phyloP scores from a whole-genome alignment of 495 filamentous ascomycete genomes.

The Neurospora sp. region DNA sequence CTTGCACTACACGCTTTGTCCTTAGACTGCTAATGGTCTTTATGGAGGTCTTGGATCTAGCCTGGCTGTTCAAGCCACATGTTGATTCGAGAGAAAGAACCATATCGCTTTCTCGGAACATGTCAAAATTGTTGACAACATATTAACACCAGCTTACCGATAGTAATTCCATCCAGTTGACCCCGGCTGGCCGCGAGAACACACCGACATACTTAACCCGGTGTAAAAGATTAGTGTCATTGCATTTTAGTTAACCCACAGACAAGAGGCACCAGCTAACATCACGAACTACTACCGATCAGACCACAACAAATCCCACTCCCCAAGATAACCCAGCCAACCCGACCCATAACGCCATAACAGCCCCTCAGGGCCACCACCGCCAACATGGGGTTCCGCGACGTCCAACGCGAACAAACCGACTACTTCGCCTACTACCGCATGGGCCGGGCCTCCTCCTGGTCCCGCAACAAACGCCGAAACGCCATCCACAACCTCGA shows the following conservation, averaged over 20 bases:
- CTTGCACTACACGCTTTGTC: not conserved
- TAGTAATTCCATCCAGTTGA: not conserved
- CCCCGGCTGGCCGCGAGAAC: not conserved
- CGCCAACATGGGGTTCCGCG: not conserved
- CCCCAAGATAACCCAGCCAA: not conserved
- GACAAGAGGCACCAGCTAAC: not conserved
- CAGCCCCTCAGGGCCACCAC: not conserved
- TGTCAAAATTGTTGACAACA: not conserved
- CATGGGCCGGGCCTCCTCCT: not conserved
- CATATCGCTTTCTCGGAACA: not conserved
- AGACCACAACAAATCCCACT: not conserved
- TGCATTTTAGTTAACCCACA: not conserved
- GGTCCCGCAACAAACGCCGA: not conserved
- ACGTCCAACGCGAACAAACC: not conserved
- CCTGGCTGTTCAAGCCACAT: not conserved
- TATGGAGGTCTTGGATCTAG: not conserved
- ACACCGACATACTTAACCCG: not conserved
- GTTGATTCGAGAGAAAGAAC: not conserved
- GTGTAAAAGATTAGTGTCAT: not conserved
- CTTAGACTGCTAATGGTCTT: not conserved
- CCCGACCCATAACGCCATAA: not conserved
- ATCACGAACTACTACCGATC: not conserved
- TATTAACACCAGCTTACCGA: not conserved
- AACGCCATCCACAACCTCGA: not conserved
- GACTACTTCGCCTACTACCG: not conserved